Conservation (phyloP, 768 basidiomycete species). For the Suillus hirtellus region DNA sequence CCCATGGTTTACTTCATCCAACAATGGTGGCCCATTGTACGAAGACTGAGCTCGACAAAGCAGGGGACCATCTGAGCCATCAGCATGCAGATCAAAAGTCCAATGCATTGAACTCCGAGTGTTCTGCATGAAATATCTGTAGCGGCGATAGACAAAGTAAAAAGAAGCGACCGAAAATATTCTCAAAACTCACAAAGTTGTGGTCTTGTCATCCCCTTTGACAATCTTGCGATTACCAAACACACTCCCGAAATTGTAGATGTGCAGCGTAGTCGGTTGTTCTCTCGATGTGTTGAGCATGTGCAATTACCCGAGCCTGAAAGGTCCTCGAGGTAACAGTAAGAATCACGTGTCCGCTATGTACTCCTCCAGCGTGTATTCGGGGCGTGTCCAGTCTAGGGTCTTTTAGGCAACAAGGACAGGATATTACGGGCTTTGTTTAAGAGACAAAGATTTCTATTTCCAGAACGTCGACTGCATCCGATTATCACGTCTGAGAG, state of each 20-base stretch:
- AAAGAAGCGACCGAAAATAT: neutral
- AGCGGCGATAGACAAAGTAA: slow-evolving; percentile 1
- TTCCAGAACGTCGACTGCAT: slow-evolving; percentile 1
- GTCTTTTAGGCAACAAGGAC: slow-evolving; percentile 13
- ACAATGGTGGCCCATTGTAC: slow-evolving; percentile 21
- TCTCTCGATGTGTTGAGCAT: slow-evolving; percentile 9
- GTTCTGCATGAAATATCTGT: slow-evolving; percentile 28
- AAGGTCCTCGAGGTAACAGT: neutral
- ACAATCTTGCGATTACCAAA: slow-evolving; percentile 27
- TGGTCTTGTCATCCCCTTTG: slow-evolving; percentile 27
- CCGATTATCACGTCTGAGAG: slow-evolving; percentile 5
- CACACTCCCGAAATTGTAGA: slow-evolving; percentile 27
- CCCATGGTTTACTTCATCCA: slow-evolving; percentile 12
- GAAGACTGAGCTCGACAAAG: slow-evolving; percentile 25
- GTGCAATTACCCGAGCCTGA: neutral
- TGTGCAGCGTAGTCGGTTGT: slow-evolving; percentile 22
- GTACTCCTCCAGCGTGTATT: neutral
- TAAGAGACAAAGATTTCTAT: neutral
- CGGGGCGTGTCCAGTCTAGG: neutral
- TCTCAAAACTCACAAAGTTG: slow-evolving; percentile 18
- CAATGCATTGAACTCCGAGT: slow-evolving; percentile 22
- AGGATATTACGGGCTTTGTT: slow-evolving; percentile 1
- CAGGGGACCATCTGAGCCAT: slow-evolving; percentile 20
- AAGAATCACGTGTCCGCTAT: neutral
- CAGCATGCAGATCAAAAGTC: slow-evolving; percentile 25